Evolutionary conservation across 2,329 filamentous ascomycete genomes (phyloP), one percentile per base, ranked within the genome.

Genomic region (Graphiopsis chlorocephala): DNA sequence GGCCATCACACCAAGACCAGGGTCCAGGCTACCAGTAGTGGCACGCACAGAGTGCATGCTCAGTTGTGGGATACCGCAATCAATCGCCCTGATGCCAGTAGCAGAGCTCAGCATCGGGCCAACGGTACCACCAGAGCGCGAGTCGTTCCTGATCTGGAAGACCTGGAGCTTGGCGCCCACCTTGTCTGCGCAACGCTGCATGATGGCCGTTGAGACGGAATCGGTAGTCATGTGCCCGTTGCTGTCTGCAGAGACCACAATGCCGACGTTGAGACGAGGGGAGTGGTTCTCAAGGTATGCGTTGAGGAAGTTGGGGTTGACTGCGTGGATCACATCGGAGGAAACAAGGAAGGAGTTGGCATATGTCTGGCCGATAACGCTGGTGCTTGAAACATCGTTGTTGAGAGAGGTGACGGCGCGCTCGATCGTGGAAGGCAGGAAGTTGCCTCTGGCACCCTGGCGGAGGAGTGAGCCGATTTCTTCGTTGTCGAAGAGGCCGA

Each of bases 151-250:
- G 76, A 98, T 98, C 83, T 96, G 93, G 84, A 98, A 98, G 6
- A 90, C 82, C 79, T 98, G 95, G 62, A 96, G 83, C 56, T 84
- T 86, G 64, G 86, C 87, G 59, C 83, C 91, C 67, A 83, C 85
- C 65, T 91, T 88, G 70, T 93, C 88, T 8, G 92, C 93, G 45
- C 96, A 86, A 28, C 91, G 86, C 70, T 89, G 86, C 38, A 98
- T 81, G 66, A 98, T 86, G 4, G 92, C 88, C 4, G 91, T 91
- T 12, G 91, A 95, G 20, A 97, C 87, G 63, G 89, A 88, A 75
- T 98, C 93, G 3, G 94, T 97, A 3, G 94, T 97, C 91, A 97
- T 97, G 80, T 98, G 92, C 4, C 92, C 95, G 74, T 97, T 97
- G 60, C 88, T 87, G 78, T 98, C 94, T 25, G 88, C 87, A 53